phyloP scores from a whole-genome alignment of 495 filamentous ascomycete genomes.

The Trichoderma orchidacearum region DNA sequence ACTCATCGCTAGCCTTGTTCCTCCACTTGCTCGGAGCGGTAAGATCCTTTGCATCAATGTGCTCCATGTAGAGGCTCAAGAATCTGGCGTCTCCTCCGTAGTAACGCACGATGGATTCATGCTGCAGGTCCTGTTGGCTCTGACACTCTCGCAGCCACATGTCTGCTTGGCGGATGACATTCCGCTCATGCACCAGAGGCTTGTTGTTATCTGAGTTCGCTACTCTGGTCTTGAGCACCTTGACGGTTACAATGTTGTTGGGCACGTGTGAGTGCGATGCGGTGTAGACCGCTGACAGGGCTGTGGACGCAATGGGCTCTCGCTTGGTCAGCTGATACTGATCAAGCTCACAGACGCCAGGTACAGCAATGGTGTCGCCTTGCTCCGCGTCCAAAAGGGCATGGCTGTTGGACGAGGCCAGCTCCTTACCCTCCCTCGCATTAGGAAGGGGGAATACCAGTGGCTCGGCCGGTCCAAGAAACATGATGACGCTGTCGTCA shows the following conservation, averaged over 20 bases:
- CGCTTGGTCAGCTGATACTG: constrained; percentile 30
- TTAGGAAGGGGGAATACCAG: constrained; percentile 27
- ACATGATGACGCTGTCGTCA: constrained; percentile 31
- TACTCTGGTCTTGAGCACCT: constrained; percentile 31
- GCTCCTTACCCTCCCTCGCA: constrained; percentile 23
- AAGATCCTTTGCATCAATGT: constrained; percentile 32
- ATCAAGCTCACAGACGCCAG: constrained; percentile 26
- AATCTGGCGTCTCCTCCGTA: constrained; percentile 36
- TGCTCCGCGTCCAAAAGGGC: constrained; percentile 27
- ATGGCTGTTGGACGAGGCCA: constrained; percentile 27
- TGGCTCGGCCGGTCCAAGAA: constrained; percentile 25
- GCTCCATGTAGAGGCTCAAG: constrained; percentile 37
- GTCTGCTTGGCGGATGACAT: constrained; percentile 35
- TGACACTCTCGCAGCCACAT: constrained; percentile 35
- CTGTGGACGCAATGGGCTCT: constrained; percentile 28
- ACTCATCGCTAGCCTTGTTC: constrained; percentile 19
- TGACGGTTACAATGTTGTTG: constrained; percentile 31
- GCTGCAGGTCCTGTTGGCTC: constrained; percentile 29
- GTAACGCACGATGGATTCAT: constrained; percentile 31
- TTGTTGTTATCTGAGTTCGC: constrained; percentile 14
- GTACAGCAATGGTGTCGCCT: constrained; percentile 25
- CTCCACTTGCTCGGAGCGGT: constrained; percentile 26
- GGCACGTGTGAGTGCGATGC: constrained; percentile 29
- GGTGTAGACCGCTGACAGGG: constrained; percentile 33
- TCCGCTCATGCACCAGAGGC: constrained; percentile 22